Evolutionary conservation across 345 rosid genomes (phyloP), one percentile per base, ranked within the genome.

Genomic region (Cochlearia excelsa): DNA sequence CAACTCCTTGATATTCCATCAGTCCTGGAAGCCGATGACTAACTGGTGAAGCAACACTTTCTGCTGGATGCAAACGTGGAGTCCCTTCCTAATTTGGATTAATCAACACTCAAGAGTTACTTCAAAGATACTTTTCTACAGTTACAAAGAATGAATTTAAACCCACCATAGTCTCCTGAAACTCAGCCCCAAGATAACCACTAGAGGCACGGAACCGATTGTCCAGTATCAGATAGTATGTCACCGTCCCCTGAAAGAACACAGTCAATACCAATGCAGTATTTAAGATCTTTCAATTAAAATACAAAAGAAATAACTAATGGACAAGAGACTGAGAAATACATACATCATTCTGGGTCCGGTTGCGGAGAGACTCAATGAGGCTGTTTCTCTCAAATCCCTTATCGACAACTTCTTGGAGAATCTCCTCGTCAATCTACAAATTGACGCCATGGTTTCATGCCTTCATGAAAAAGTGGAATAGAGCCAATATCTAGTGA

Each of bases 381-480:
- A 85, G 75, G 48, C 68, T 82, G 68, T 70, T 84, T 72, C 81
- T 74, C 69, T 82, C 83, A 70, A 86, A 85, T 63, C 95, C 91
- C 94, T 76, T 81, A 54, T 66, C 73, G 54, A 87, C 73, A 49
- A 80, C 94, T 65, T 84, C 86, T 75, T 77, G 82, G 56, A 93
- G 83, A 64, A 93, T 84, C 61, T 93, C 88, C 66, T 87, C 95
- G 49, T 89, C 88, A 68, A 89, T 83, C 99, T 93, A 85, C 71
- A 77, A 10, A 10, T 58, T 2, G 40, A 37, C 3, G 50, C 44
- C 27, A 51, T 6, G 1, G 8, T 30, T 57, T 39, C 40, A 59
- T 1, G 27, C 31, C 31, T 28, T 26, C 0, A 65, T n/a, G 5
- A 33, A 53, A 33, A 33, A 16, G 23, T 16, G 23, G 23, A 16